phyloP scores from a whole-genome alignment of 495 filamentous ascomycete species.

The Neurospora sp. region DNA sequence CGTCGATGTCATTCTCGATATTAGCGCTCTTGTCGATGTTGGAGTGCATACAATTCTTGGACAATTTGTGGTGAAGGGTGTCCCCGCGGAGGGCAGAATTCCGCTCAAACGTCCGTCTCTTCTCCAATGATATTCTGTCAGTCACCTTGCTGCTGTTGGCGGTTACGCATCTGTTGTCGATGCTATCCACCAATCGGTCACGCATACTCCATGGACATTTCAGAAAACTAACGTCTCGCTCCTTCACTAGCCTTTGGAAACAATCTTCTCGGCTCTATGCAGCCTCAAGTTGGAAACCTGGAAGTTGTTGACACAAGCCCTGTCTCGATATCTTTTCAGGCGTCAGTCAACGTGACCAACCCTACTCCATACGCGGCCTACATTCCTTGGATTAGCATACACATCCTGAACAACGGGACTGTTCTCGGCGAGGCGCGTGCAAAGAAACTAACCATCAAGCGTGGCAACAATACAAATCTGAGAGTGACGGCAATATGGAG shows the following conservation, averaged over 20 bases:
- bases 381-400: conserved; percentile 68
- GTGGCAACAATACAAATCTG: conserved; percentile 65
- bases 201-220: neutral
- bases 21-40: conserved; percentile 78
- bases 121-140: conserved; percentile 36
- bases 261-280: conserved; percentile 37
- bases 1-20: conserved; percentile 50
- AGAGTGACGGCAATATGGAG: conserved; percentile 63
- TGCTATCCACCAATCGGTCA: neutral
- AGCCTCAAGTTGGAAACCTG: conserved; percentile 53
- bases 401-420: conserved; percentile 62
- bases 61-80: conserved; percentile 61
- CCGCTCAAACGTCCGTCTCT: conserved; percentile 71
- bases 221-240: conserved; percentile 5
- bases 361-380: conserved; percentile 74
- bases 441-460: conserved; percentile 45
- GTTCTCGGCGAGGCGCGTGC: conserved; percentile 64
- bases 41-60: conserved; percentile 72
- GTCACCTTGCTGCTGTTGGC: conserved; percentile 27
- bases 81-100: conserved; percentile 78
- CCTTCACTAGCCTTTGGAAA: conserved; percentile 25
- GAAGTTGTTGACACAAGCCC: conserved; percentile 58
- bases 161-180: conserved; percentile 1
- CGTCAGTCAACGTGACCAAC: conserved; percentile 73
- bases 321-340: conserved; percentile 56